Conservation (phyloP, 2,329 filamentous ascomycete genomes). For the Phaeosphaeriaceae sp. region DNA sequence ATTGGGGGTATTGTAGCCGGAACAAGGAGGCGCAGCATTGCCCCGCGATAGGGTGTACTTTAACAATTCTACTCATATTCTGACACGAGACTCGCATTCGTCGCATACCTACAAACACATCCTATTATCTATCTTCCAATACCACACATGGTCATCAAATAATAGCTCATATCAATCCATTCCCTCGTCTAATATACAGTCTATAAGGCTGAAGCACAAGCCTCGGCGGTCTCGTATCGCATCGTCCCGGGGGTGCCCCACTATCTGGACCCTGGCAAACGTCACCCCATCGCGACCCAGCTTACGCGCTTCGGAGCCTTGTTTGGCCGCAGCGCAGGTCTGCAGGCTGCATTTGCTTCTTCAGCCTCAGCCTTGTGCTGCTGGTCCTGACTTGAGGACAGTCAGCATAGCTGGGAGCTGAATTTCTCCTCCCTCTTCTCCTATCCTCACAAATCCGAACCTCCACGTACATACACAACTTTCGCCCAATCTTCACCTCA, state of each 20-base stretch:
- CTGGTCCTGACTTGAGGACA: background rate
- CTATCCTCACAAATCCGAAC: no score
- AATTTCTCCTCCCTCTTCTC: background rate
- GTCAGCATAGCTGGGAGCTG: background rate
- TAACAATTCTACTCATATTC: background rate
- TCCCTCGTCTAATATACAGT: no score
- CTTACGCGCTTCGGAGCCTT: constrained; percentile 21
- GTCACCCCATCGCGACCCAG: constrained; percentile 20
- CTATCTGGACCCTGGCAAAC: constrained; percentile 22
- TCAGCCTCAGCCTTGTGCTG: background rate
- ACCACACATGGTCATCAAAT: no score
- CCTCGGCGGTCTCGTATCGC: background rate
- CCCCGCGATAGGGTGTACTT: constrained; percentile 6
- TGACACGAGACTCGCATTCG: background rate
- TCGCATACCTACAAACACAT: background rate
- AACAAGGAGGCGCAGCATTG: constrained; percentile 21
- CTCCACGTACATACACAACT: no score
- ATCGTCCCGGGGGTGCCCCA: constrained; percentile 9
- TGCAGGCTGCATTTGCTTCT: background rate
- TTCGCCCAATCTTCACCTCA: no score
- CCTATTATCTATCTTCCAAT: no score
- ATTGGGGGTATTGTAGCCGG: constrained; percentile 10
- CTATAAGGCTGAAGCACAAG: constrained; percentile 6
- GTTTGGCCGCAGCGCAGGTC: constrained; percentile 12
- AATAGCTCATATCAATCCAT: no score